phyloP scores from a whole-genome alignment of 2,329 filamentous ascomycete genomes.

The Colletotrichum sojae region DNA sequence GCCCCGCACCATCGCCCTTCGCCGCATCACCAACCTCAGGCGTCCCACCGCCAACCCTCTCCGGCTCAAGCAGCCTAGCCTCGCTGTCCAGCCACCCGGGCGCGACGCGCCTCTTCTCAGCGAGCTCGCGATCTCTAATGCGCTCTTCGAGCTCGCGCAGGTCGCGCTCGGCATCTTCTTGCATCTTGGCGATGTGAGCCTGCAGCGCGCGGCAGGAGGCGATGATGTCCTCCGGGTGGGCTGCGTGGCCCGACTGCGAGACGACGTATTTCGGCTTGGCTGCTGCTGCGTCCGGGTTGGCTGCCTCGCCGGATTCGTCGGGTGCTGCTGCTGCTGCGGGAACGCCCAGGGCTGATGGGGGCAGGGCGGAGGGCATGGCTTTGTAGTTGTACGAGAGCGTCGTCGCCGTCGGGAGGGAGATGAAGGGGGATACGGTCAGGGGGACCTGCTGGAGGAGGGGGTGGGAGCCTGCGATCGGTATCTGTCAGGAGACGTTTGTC shows the following conservation, averaged over 20 bases:
- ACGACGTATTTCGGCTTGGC: slow-evolving; percentile 79
- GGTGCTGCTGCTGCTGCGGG: no score
- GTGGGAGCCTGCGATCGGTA: slow-evolving; percentile 73
- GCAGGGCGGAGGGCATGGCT: slow-evolving; percentile 87
- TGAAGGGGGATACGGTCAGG: slow-evolving; percentile 93
- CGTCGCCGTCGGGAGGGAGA: slow-evolving; percentile 88
- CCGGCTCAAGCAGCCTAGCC: slow-evolving; percentile 77
- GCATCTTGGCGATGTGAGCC: slow-evolving; percentile 79
- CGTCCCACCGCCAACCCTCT: slow-evolving; percentile 56
- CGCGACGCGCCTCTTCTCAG: slow-evolving; percentile 84
- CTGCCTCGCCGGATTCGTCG: no score
- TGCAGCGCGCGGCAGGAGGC: slow-evolving; percentile 85
- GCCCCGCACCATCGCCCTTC: slow-evolving; percentile 51
- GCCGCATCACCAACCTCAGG: slow-evolving; percentile 19
- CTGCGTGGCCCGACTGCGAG: slow-evolving; percentile 83
- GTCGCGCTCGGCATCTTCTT: slow-evolving; percentile 76
- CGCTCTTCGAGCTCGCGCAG: slow-evolving; percentile 79
- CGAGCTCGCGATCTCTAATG: slow-evolving; percentile 76
- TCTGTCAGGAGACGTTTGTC: background rate
- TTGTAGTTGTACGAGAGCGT: slow-evolving; percentile 98
- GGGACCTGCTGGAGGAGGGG: slow-evolving; percentile 93
- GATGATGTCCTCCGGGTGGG: slow-evolving; percentile 89
- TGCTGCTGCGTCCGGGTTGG: no score
- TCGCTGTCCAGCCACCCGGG: slow-evolving; percentile 87
- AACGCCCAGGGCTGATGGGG: slow-evolving; percentile 75